These are phyloP conservation scores for Toxicodendron radicans DNA, from an alignment of 345 rosid species.

Conservation along the genomic window DNA sequence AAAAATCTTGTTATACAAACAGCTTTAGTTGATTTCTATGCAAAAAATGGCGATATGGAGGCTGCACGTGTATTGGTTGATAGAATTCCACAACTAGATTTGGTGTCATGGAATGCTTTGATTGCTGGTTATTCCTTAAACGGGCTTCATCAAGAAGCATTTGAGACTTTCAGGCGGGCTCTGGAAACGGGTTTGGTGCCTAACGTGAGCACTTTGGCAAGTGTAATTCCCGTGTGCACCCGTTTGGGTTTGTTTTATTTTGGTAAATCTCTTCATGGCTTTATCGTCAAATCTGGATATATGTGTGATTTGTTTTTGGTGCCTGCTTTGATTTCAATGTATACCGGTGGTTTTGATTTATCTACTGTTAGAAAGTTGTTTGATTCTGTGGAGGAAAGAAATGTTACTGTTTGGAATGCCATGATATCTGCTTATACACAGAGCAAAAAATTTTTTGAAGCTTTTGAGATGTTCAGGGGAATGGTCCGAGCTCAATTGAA, in stretches of 20 bases:
- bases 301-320: slow-evolving; percentile 35
- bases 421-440: slow-evolving; percentile 38
- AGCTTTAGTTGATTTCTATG: slow-evolving; percentile 50
- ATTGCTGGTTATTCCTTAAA: slow-evolving; percentile 47
- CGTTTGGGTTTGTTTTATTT: slow-evolving; percentile 25
- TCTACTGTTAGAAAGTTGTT: slow-evolving; percentile 36
- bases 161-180: slow-evolving; percentile 35
- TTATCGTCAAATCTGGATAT: slow-evolving; percentile 39
- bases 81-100: slow-evolving; percentile 36
- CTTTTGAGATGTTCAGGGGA: slow-evolving; percentile 33
- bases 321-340: slow-evolving; percentile 51
- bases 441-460: slow-evolving; percentile 35
- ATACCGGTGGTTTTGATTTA: slow-evolving; percentile 34
- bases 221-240: slow-evolving; percentile 43
- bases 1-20: slow-evolving; percentile 41
- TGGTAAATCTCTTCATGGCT: slow-evolving; percentile 44
- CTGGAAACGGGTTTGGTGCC: slow-evolving; percentile 28
- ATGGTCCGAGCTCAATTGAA: slow-evolving; percentile 29
- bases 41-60: slow-evolving; percentile 35
- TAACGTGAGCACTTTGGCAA: slow-evolving; percentile 45
- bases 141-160: slow-evolving; percentile 33
- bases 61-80: slow-evolving; percentile 35
- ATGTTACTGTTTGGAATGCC: slow-evolving; percentile 44
- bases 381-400: slow-evolving; percentile 30
- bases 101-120: slow-evolving; percentile 59